Base-by-base conservation (phyloP, 495 filamentous ascomycete genomes). In the Patellaria atrata region DNA sequence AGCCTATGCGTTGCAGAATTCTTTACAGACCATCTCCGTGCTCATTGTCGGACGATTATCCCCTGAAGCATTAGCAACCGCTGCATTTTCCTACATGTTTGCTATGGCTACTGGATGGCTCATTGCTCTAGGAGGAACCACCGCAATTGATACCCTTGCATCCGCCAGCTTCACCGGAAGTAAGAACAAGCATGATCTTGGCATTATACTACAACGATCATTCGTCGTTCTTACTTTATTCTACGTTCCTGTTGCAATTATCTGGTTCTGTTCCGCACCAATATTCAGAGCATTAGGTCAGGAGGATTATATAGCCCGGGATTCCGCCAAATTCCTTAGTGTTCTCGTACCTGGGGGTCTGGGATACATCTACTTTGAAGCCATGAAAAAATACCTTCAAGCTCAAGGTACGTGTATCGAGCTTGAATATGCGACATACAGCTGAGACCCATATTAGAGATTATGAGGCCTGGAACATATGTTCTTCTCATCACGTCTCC, bases 41-140 rank as follows among this genome's bases (percentile, higher is more conserved):
- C 57, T 94, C 20, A 76, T 93, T 11, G 82, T 83, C 13, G 86
- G 86, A 14, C 73, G 82, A 7, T 62, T 82, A 6, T 83, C 77
- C 1, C 80, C 86, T 0, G 74, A 87, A 52, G 73, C 82, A 13
- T 62, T 94, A 6, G 79, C 85, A 1, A 79, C 79, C 0, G 77
- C 80, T 4, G 84, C 86, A 6, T 93, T 93, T 56, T 78, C 79
- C 0, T 82, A 87, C 58, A 86, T 93, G 86, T 94, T 93, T 43
- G 86, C 86, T 25, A 81, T 84, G 77, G 73, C 81, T 8, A 87
- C 82, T 1, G 86, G 69, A 1, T 93, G 86, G 86, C 64, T 94
- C 33, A 79, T 94, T 47, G 86, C 76, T 0, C 63, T 94, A 3
- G 86, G 86, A n/a, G 86, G 86, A 4, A 87, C 84, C 2, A 94